phyloP scores from a whole-genome alignment of 176 grass and related monocot genomes.

The Themeda triandra region DNA sequence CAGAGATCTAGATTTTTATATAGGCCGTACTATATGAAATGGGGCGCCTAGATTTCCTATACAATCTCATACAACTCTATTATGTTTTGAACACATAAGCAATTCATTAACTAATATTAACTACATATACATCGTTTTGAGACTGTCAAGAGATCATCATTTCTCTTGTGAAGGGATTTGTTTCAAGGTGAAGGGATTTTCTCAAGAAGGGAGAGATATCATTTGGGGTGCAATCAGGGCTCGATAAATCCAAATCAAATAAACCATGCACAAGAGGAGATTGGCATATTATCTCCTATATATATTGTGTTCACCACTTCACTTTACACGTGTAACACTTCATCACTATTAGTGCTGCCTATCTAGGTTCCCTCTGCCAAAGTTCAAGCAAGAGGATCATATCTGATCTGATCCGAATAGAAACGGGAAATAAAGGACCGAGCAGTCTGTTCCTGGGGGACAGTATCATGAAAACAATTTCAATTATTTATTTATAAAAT shows the following conservation, averaged over 20 bases:
- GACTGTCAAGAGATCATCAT: background rate
- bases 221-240: background rate
- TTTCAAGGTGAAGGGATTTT: background rate
- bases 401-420: slow-evolving; percentile 30
- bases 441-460: slow-evolving; percentile 5
- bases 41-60: background rate
- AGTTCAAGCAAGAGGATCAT: slow-evolving; percentile 21
- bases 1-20: background rate
- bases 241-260: background rate
- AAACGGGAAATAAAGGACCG: slow-evolving; percentile 1
- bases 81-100: too few species aligned
- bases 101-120: too few species aligned
- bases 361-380: background rate
- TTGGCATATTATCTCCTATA: slow-evolving; percentile 4
- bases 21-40: background rate
- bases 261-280: background rate
- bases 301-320: background rate
- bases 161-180: background rate
- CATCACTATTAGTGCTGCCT: background rate
- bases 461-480: slow-evolving; percentile 22
- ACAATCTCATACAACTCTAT: too few species aligned
- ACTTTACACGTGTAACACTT: slow-evolving; percentile 29
- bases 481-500: background rate
- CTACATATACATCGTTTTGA: too few species aligned
- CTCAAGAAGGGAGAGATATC: background rate